Base-by-base conservation (phyloP, 768 basidiomycete species). In the Lactarius sp. region DNA sequence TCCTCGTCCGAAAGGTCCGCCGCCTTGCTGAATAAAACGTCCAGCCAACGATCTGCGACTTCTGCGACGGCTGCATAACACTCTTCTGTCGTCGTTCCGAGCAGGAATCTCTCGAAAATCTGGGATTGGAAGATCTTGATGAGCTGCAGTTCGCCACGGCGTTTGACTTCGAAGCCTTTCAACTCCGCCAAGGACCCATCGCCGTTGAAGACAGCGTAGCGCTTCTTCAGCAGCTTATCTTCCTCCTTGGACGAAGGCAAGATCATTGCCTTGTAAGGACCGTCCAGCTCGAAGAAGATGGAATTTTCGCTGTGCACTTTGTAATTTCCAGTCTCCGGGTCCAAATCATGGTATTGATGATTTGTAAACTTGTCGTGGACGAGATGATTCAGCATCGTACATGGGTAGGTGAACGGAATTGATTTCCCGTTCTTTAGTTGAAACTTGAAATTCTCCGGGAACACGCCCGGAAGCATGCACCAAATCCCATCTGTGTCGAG, bases 41-140 rank as follows among this genome's bases (percentile, higher is more conserved):
- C 97, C 12, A 99, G 83, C 97, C 97, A 99, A 68, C 94, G 92
- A 72, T 99, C 84, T 6, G 97, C 97, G 44, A 98, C 85, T 68
- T 89, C 79, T 1, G 97, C 96, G 27, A 99, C 97, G 1, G 89
- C 92, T 3, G 86, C 84, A 71, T 99, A 98, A 74, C 97, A 99
- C 70, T 98, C 95, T 72, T 96, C 88, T 3, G 91, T 92, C 0
- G 95, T 98, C 2, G 84, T 80, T 0, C 97, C 97, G 0, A 98
- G 85, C 31, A 99, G 77, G 79, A 98, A 99, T 71, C 91, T 96
- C 76, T 97, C 96, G 74, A 99, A 99, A 70, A 99, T 91, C 71
- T 96, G 92, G 1, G 93, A 92, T 73, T 99, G 97, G 83, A 99
- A 99, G 69, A 94, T 96, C 77, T 99, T 99, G 86, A 99, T 95